These are phyloP conservation scores for Coniferiporia sulphurascens DNA, from an alignment of 1,284 basidiomycete genomes.

Conservation along the genomic window DNA sequence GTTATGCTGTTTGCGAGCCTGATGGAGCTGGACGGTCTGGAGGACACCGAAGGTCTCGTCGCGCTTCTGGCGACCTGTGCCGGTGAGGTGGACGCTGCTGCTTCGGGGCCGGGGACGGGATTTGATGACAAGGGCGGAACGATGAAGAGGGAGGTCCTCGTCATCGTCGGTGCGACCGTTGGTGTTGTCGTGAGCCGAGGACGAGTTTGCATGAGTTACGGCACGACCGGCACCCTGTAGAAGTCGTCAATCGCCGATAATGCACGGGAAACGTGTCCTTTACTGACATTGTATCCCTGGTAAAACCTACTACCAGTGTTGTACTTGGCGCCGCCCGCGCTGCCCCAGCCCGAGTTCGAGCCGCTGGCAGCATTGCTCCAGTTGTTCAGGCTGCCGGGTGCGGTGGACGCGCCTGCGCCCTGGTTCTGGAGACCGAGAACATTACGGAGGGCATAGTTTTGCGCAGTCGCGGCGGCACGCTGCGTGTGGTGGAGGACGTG, in stretches of 20 bases:
- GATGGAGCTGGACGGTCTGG: conserved; percentile 52
- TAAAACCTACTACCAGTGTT: conserved; percentile 66
- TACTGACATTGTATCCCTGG: conserved; percentile 48
- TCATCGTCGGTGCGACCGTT: conserved; percentile 48
- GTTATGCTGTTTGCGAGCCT: conserved; percentile 48
- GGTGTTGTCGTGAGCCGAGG: conserved; percentile 42
- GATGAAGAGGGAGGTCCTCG: conserved; percentile 39
- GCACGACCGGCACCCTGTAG: conserved; percentile 57
- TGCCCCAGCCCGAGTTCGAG: conserved; percentile 49
- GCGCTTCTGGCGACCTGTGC: conserved; percentile 36
- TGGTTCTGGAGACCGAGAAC: conserved; percentile 61
- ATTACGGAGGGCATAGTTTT: conserved; percentile 66
- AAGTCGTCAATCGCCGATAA: conserved; percentile 12
- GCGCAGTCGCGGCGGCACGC: conserved; percentile 68
- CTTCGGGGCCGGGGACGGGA: conserved; percentile 46
- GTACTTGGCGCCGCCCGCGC: conserved; percentile 58
- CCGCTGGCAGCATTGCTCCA: conserved; percentile 40
- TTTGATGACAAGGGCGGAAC: conserved; percentile 30
- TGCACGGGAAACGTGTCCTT: background rate
- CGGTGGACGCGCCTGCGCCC: conserved; percentile 25
- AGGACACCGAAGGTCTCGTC: conserved; percentile 49
- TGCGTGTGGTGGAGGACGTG: conserved; percentile 69
- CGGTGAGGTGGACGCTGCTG: conserved; percentile 48
- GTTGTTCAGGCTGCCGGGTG: conserved; percentile 28
- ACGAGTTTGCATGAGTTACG: conserved; percentile 62